phyloP scores from a whole-genome alignment of 257 asterid species.

The Linaria vulgaris region DNA sequence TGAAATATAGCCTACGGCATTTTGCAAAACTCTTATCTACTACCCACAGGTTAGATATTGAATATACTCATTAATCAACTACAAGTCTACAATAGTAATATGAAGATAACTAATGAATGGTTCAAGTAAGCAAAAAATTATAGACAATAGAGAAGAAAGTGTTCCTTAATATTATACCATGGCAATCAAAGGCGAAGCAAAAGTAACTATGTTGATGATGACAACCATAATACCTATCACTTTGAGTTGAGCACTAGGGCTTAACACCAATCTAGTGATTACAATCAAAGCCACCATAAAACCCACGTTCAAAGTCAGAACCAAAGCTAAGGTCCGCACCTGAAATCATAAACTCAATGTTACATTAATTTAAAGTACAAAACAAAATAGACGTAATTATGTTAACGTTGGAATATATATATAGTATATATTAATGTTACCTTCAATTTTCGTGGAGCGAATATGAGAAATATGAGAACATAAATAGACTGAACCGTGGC shows the following conservation, averaged over 20 bases:
- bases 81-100: no score
- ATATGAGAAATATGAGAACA: conserved; percentile 19
- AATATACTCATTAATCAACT: no score
- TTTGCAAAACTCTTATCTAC: no score
- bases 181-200: conserved; percentile 32
- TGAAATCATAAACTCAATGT: background rate
- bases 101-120: no score
- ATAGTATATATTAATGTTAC: background rate
- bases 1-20: no score
- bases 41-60: no score
- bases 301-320: conserved; percentile 26
- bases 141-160: no score
- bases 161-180: no score
- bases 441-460: conserved; percentile 26
- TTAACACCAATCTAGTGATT: conserved; percentile 19
- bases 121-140: no score
- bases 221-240: conserved; percentile 22
- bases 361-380: background rate
- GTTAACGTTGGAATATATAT: no score
- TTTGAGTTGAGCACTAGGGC: conserved; percentile 16
- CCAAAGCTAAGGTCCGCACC: conserved; percentile 28
- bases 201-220: conserved; percentile 25
- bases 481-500: conserved; percentile 21
- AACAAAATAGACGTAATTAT: no score
- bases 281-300: conserved; percentile 21